These are phyloP conservation scores for Boletus edulis DNA, from an alignment of 768 basidiomycete species.

Conservation along the genomic window DNA sequence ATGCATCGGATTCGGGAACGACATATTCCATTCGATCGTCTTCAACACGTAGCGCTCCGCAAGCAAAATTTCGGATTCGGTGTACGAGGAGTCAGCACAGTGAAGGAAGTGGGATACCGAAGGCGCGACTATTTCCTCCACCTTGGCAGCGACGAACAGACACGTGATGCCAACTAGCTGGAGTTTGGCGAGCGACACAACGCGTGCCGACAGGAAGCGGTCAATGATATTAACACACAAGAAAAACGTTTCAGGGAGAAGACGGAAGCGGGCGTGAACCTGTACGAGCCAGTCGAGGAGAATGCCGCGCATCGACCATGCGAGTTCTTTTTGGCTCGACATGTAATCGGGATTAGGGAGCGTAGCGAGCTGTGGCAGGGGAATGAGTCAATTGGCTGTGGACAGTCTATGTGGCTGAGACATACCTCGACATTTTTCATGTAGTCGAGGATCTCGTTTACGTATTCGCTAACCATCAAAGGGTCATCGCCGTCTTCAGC, in stretches of 20 bases:
- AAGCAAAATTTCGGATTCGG: slow-evolving; percentile 76
- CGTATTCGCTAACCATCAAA: slow-evolving; percentile 96
- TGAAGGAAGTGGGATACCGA: slow-evolving; percentile 76
- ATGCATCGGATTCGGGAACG: slow-evolving; percentile 85
- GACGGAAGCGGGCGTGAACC: slow-evolving; percentile 81
- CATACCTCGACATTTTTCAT: slow-evolving; percentile 81
- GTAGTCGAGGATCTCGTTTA: slow-evolving; percentile 90
- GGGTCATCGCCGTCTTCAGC: slow-evolving; percentile 92
- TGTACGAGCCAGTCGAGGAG: slow-evolving; percentile 94
- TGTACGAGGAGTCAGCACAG: slow-evolving; percentile 76
- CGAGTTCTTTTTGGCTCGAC: slow-evolving; percentile 75
- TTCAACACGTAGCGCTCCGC: slow-evolving; percentile 89
- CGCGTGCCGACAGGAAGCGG: slow-evolving; percentile 53
- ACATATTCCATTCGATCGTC: slow-evolving; percentile 82
- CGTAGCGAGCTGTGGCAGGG: slow-evolving; percentile 53
- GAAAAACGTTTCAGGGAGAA: slow-evolving; percentile 90
- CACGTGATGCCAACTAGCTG: slow-evolving; percentile 90
- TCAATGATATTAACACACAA: slow-evolving; percentile 84
- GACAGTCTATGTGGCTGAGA: not conserved
- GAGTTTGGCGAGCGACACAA: slow-evolving; percentile 72
- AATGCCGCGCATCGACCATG: slow-evolving; percentile 87
- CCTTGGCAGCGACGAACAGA: slow-evolving; percentile 87
- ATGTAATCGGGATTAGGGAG: slow-evolving; percentile 88
- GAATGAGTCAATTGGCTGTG: not conserved
- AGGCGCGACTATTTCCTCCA: slow-evolving; percentile 90